These are phyloP conservation scores for Scorias spongiosa DNA, from an alignment of 2,329 filamentous ascomycete genomes.

Conservation along the genomic window DNA sequence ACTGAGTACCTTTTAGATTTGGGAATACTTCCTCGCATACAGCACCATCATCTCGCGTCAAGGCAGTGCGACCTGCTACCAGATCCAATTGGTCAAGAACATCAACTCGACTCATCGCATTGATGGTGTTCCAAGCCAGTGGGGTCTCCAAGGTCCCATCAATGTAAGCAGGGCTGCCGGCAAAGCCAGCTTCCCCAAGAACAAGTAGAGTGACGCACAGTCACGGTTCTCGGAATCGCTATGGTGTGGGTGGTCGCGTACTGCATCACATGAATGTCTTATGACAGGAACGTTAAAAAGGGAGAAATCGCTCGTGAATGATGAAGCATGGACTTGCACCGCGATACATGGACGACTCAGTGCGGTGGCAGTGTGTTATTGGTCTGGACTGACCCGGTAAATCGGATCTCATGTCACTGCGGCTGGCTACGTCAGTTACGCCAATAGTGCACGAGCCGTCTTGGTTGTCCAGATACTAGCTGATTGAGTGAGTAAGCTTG, in stretches of 20 bases:
- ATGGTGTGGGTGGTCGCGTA: no score
- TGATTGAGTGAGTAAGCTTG: background rate
- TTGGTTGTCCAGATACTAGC: no score
- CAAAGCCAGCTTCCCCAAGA: slow-evolving; percentile 16
- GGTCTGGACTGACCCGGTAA: no score
- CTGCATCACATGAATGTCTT: no score
- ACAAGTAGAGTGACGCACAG: slow-evolving; percentile 7
- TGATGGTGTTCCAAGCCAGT: slow-evolving; percentile 56
- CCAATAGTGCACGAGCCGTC: no score
- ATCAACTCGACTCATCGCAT: slow-evolving; percentile 74
- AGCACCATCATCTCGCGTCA: slow-evolving; percentile 74
- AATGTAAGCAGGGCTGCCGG: slow-evolving; percentile 28
- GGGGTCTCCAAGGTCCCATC: slow-evolving; percentile 52
- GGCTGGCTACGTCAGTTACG: no score
- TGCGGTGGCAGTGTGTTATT: no score
- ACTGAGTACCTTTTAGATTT: slow-evolving; percentile 42
- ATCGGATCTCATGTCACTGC: no score
- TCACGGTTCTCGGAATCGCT: background rate
- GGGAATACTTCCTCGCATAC: slow-evolving; percentile 82
- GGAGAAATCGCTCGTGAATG: no score
- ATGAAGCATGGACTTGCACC: no score
- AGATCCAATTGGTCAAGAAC: slow-evolving; percentile 79
- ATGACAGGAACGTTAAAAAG: no score
- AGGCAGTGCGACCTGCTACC: slow-evolving; percentile 71
- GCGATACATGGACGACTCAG: no score